phyloP scores from a whole-genome alignment of 257 asterid species.

The Coffea canephora region DNA sequence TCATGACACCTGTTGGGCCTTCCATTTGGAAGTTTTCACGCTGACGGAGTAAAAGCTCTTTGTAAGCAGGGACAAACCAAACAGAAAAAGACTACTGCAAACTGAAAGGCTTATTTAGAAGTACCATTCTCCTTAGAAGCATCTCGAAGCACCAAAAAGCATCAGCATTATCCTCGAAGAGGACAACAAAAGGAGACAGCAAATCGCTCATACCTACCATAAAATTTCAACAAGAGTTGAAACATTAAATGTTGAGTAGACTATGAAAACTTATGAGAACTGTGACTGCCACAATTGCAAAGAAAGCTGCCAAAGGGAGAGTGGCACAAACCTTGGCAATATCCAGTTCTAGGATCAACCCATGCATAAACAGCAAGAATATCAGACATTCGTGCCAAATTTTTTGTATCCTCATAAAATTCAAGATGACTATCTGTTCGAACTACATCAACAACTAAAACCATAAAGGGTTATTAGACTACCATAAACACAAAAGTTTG shows the following conservation, averaged over 20 bases:
- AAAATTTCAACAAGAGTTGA: constrained; percentile 8
- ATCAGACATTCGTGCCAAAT: constrained; percentile 97
- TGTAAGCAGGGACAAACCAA: constrained; percentile 23
- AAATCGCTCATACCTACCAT: constrained; percentile 93
- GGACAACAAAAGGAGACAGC: constrained; percentile 95
- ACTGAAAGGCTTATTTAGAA: constrained; percentile 1
- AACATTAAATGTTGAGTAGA: constrained; percentile 26
- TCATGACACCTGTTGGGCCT: constrained; percentile 97
- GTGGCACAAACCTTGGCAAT: constrained; percentile 76
- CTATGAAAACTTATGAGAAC: background rate
- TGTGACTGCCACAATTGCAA: background rate
- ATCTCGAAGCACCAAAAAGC: constrained; percentile 99
- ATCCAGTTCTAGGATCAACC: constrained; percentile 98
- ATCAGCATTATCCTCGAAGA: constrained; percentile 95
- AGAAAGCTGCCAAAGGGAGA: background rate
- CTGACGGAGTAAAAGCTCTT: constrained; percentile 36
- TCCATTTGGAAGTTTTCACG: constrained; percentile 93
- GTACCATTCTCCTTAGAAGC: constrained; percentile 95
- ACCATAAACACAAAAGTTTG: constrained; percentile 5
- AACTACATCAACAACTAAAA: constrained; percentile 91
- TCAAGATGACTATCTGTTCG: constrained; percentile 97
- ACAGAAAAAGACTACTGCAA: constrained; percentile 5
- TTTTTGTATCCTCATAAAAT: constrained; percentile 81
- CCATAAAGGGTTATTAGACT: background rate
- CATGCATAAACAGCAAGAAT: constrained; percentile 98